phyloP scores from a whole-genome alignment of 2,329 filamentous ascomycete species.

The Tolypocladium tundrense region DNA sequence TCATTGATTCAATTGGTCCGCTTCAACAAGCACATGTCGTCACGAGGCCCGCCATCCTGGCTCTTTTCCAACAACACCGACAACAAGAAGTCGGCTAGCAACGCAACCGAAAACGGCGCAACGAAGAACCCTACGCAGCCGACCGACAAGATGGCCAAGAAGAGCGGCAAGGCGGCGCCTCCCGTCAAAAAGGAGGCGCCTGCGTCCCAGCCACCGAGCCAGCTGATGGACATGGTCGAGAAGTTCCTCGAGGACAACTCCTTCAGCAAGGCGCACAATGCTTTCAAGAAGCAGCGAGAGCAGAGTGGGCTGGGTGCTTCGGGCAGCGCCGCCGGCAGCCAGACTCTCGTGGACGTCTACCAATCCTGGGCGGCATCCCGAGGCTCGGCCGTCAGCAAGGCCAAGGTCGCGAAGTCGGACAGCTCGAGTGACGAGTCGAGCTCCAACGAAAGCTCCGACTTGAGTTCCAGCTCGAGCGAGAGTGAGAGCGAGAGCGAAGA shows the following conservation, averaged over 20 bases:
- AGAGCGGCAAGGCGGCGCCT: conserved; percentile 13
- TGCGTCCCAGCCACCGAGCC: conserved; percentile 34
- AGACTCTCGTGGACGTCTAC: conserved; percentile 40
- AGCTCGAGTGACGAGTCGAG: conserved; percentile 19
- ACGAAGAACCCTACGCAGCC: conserved; percentile 5
- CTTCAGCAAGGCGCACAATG: conserved; percentile 50
- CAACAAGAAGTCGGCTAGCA: conserved; percentile 1
- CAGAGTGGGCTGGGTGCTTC: conserved; percentile 35
- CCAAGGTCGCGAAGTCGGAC: conserved; percentile 11
- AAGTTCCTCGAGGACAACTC: conserved; percentile 56
- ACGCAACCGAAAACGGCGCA: neutral
- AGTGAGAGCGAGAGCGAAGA: conserved; percentile 16
- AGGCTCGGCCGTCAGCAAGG: conserved; percentile 8
- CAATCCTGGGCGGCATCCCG: conserved; percentile 35
- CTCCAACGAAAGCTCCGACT: conserved; percentile 26
- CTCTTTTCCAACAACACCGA: conserved; percentile 31
- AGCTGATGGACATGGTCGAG: conserved; percentile 58
- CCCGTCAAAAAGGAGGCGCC: conserved; percentile 9
- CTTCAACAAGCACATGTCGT: conserved; percentile 19
- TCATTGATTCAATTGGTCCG: neutral
- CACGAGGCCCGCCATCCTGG: conserved; percentile 26
- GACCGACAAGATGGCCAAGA: conserved; percentile 23
- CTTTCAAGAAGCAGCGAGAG: conserved; percentile 53
- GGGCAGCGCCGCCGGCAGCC: conserved; percentile 9
- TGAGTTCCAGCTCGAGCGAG: conserved; percentile 15